Percentiles rank a stretch among this genome's conserved stretches.
Conservation (phyloP, 2,329 filamentous ascomycete genomes). For the Ophiostoma sp. region DNA sequence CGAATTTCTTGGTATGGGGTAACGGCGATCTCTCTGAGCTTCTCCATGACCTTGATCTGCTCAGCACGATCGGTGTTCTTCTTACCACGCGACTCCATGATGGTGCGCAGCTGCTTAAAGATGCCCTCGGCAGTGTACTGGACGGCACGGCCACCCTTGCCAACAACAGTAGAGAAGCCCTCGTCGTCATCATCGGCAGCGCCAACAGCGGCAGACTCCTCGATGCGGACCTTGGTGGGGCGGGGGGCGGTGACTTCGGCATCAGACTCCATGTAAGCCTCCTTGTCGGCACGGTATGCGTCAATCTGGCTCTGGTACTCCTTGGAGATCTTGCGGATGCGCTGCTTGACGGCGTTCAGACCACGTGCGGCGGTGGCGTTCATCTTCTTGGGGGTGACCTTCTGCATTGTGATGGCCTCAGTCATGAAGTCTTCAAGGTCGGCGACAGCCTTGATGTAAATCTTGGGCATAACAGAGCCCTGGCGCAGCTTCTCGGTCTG, state of each 20-base stretch:
- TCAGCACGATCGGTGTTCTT: conserved; percentile 96
- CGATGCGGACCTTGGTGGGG: conserved; percentile 44
- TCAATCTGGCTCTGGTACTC: conserved; percentile 86
- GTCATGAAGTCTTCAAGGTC: conserved; percentile 93
- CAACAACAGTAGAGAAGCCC: conserved; percentile 86
- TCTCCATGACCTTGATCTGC: conserved; percentile 97
- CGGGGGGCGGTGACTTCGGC: conserved; percentile 57
- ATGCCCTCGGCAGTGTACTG: conserved; percentile 97
- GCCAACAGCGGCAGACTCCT: conserved; percentile 44
- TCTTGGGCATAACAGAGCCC: conserved; percentile 75
- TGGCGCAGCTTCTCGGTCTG: conserved; percentile 74
- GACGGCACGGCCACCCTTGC: conserved; percentile 80
- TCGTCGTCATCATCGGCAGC: conserved; percentile 53
- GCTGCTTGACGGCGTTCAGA: conserved; percentile 94
- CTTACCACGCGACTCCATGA: conserved; percentile 93
- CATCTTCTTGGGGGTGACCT: conserved; percentile 97
- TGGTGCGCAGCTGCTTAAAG: conserved; percentile 88
- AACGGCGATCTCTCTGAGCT: conserved; percentile 78
- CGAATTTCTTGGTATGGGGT: conserved; percentile 93
- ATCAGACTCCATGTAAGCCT: conserved; percentile 79
- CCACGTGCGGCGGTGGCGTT: conserved; percentile 91
- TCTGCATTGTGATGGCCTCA: conserved; percentile 91
- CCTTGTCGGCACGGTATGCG: conserved; percentile 77
- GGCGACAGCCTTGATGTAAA: conserved; percentile 87
- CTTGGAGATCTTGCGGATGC: conserved; percentile 98